These are phyloP conservation scores for Adiantum capillusveneris DNA, from an alignment of 75 land plant genomes.

Conservation along the genomic window DNA sequence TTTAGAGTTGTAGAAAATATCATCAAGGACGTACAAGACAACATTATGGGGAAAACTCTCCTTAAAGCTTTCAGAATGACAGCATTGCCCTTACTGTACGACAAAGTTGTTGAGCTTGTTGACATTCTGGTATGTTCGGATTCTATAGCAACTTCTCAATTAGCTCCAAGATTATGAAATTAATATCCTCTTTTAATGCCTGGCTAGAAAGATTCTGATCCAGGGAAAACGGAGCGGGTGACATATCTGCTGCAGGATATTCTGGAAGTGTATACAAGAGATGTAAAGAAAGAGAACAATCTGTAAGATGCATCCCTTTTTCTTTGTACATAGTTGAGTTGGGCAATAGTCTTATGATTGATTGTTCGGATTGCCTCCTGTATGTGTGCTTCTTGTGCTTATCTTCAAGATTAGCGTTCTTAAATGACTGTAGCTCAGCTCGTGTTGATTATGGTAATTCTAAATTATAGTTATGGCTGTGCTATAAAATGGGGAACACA, in stretches of 20 bases:
- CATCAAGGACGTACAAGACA: constrained; percentile 41
- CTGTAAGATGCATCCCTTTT: no score
- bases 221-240: not conserved
- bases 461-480: no score
- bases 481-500: no score
- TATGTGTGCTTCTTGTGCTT: no score
- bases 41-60: constrained; percentile 33
- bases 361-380: no score
- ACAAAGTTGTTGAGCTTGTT: constrained; percentile 49
- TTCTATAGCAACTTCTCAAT: no score
- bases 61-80: constrained; percentile 45
- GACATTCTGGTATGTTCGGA: constrained; percentile 53
- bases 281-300: not conserved
- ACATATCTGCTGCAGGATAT: constrained; percentile 3
- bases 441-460: no score
- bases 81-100: constrained; percentile 43
- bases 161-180: no score
- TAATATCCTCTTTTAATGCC: not conserved
- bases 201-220: not conserved
- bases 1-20: constrained; percentile 51
- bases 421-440: no score
- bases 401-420: no score
- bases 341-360: not conserved
- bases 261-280: constrained; percentile 2
- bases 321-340: no score